phyloP scores from a whole-genome alignment of 495 filamentous ascomycete genomes.

The Trypethelium eluteriae region DNA sequence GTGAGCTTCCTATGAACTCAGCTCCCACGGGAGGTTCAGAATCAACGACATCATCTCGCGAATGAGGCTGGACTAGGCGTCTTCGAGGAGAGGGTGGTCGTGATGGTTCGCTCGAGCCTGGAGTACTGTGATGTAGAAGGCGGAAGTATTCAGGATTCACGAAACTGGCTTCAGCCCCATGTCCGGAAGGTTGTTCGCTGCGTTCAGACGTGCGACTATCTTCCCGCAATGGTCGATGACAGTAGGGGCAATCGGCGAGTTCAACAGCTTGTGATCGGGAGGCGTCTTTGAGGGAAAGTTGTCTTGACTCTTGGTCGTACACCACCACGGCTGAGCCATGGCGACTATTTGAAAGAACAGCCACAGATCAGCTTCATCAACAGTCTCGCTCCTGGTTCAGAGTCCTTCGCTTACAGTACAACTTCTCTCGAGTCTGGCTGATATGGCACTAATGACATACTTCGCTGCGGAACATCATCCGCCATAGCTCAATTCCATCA shows the following conservation, averaged over 20 bases:
- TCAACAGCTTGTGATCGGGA: slow-evolving; percentile 42
- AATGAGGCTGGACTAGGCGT: slow-evolving; percentile 41
- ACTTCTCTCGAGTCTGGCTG: slow-evolving; percentile 32
- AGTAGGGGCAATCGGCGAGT: slow-evolving; percentile 73
- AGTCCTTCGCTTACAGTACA: slow-evolving; percentile 28
- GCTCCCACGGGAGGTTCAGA: slow-evolving; percentile 35
- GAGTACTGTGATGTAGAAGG: slow-evolving; percentile 65
- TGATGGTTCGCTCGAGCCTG: slow-evolving; percentile 44
- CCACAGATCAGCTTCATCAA: slow-evolving; percentile 3
- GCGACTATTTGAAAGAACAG: slow-evolving; percentile 50
- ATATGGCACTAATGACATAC: slow-evolving; percentile 38
- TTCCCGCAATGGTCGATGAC: slow-evolving; percentile 68
- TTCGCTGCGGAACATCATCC: slow-evolving; percentile 24
- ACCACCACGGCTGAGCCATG: slow-evolving; percentile 88
- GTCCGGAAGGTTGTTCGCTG: slow-evolving; percentile 23
- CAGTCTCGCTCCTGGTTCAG: neutral
- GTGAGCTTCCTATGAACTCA: slow-evolving; percentile 48
- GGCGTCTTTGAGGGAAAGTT: slow-evolving; percentile 68
- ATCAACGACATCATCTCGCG: slow-evolving; percentile 23
- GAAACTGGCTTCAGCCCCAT: slow-evolving; percentile 53
- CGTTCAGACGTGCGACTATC: slow-evolving; percentile 35
- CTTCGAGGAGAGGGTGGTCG: slow-evolving; percentile 47
- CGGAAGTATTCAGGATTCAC: slow-evolving; percentile 88
- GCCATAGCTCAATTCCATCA: slow-evolving; percentile 16
- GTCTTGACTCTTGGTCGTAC: slow-evolving; percentile 74